Conservation (phyloP, 352 stramenopile genomes). For the Globisporangium uncinulatum region DNA sequence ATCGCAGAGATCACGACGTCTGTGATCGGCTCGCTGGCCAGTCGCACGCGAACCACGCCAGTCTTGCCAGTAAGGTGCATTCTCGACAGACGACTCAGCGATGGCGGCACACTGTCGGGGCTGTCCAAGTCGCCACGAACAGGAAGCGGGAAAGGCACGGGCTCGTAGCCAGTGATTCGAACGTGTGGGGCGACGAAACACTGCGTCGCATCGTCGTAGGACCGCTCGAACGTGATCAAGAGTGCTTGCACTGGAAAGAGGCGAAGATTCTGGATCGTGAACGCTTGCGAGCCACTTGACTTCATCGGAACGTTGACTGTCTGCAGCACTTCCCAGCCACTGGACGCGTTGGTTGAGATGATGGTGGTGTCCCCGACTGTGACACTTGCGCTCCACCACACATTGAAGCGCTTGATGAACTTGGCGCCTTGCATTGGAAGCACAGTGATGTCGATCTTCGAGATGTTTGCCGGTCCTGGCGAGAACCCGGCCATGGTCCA, state of each 20-base stretch:
- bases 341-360: slow-evolving; percentile 13
- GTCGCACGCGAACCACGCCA: slow-evolving; percentile 26
- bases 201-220: slow-evolving; percentile 37
- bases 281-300: slow-evolving; percentile 30
- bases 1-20: slow-evolving; percentile 38
- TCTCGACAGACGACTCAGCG: slow-evolving; percentile 34
- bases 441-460: slow-evolving; percentile 32
- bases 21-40: slow-evolving; percentile 51
- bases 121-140: slow-evolving; percentile 35
- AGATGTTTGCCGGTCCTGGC: slow-evolving; percentile 22
- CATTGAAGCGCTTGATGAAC: slow-evolving; percentile 37
- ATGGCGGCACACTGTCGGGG: slow-evolving; percentile 25
- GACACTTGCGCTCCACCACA: slow-evolving; percentile 36
- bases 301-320: slow-evolving; percentile 33
- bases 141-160: slow-evolving; percentile 39
- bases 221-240: slow-evolving; percentile 42
- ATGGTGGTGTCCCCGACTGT: slow-evolving; percentile 9
- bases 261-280: slow-evolving; percentile 22
- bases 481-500: slow-evolving; percentile 56
- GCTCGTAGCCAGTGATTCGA: slow-evolving; percentile 25
- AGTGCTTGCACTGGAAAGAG: slow-evolving; percentile 22
- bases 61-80: slow-evolving; percentile 45
- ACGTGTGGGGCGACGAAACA: slow-evolving; percentile 39
- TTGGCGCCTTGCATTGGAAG: slow-evolving; percentile 32
- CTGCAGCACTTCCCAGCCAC: slow-evolving; percentile 35